These are phyloP conservation scores for Boletus sensibilis DNA, from an alignment of 768 basidiomycete genomes.

Conservation along the genomic window DNA sequence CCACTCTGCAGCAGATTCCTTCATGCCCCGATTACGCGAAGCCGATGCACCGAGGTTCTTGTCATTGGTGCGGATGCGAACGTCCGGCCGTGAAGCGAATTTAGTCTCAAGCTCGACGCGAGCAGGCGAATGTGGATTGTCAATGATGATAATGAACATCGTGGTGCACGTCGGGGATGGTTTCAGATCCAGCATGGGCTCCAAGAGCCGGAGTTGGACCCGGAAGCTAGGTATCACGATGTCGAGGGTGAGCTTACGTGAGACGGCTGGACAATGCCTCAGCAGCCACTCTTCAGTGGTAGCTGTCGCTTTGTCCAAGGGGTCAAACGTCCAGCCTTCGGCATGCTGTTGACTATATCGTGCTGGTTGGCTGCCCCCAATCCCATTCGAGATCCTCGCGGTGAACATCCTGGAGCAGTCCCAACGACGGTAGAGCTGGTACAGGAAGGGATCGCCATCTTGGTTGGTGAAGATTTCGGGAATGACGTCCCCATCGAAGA, in stretches of 20 bases:
- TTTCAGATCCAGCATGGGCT: slow-evolving; percentile 44
- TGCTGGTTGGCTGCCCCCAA: slow-evolving; percentile 47
- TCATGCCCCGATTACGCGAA: slow-evolving; percentile 54
- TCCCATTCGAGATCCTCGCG: slow-evolving; percentile 40
- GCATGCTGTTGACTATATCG: slow-evolving; percentile 48
- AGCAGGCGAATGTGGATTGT: slow-evolving; percentile 46
- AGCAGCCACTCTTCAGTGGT: slow-evolving; percentile 39
- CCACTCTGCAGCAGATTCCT: slow-evolving; percentile 58
- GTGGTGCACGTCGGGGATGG: slow-evolving; percentile 42
- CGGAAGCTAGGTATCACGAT: slow-evolving; percentile 57
- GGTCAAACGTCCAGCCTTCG: slow-evolving; percentile 48
- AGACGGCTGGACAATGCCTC: slow-evolving; percentile 15
- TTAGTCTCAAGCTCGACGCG: slow-evolving; percentile 39
- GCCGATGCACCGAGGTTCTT: slow-evolving; percentile 51
- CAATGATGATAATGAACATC: slow-evolving; percentile 60
- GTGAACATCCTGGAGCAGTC: slow-evolving; percentile 47
- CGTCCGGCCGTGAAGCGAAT: slow-evolving; percentile 45
- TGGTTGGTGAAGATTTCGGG: slow-evolving; percentile 56
- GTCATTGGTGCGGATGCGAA: slow-evolving; percentile 52
- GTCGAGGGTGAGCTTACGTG: slow-evolving; percentile 49
- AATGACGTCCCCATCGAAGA: slow-evolving; percentile 50
- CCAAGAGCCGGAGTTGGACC: slow-evolving; percentile 45
- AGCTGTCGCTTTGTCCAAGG: slow-evolving; percentile 42
- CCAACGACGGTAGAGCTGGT: slow-evolving; percentile 60
- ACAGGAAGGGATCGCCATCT: slow-evolving; percentile 58